Conservation (phyloP, 225 moss, liverwort and hornwort species). For the Marchantia polymorpha region DNA sequence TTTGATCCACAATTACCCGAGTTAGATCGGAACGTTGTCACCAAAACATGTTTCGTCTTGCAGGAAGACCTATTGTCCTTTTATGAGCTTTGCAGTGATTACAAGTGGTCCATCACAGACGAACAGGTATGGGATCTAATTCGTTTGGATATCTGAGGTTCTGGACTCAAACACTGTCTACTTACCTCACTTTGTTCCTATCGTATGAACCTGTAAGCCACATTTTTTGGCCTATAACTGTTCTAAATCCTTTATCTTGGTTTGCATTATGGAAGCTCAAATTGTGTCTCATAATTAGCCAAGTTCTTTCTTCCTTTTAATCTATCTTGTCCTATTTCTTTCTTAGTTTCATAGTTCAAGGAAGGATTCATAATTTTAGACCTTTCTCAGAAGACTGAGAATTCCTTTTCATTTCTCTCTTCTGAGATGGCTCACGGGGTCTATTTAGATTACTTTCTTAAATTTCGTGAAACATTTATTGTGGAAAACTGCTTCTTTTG, state of each 20-base stretch:
- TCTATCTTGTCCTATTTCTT: too few relatives aligned
- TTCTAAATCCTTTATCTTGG: too few relatives aligned
- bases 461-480: not conserved
- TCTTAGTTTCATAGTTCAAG: not conserved
- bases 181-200: not conserved
- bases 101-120: constrained; percentile 81
- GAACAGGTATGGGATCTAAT: constrained; percentile 51
- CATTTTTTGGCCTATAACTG: too few relatives aligned
- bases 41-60: not conserved
- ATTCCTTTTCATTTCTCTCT: too few relatives aligned
- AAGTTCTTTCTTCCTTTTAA: too few relatives aligned
- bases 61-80: constrained; percentile 80
- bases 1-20: not conserved
- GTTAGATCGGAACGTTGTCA: not conserved
- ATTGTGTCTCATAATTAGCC: too few relatives aligned
- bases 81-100: constrained; percentile 71
- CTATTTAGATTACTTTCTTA: not conserved
- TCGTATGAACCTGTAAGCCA: too few relatives aligned
- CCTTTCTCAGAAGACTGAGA: not conserved
- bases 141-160: not conserved
- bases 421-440: too few relatives aligned
- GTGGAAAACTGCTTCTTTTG: not conserved
- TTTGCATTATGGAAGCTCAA: too few relatives aligned
- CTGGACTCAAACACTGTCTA: not conserved
- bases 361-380: not conserved